A percentile compares a stretch with the other conserved stretches of the same genome.
Conservation (phyloP, 148 eudicot species). For the Camellia sinensis region DNA sequence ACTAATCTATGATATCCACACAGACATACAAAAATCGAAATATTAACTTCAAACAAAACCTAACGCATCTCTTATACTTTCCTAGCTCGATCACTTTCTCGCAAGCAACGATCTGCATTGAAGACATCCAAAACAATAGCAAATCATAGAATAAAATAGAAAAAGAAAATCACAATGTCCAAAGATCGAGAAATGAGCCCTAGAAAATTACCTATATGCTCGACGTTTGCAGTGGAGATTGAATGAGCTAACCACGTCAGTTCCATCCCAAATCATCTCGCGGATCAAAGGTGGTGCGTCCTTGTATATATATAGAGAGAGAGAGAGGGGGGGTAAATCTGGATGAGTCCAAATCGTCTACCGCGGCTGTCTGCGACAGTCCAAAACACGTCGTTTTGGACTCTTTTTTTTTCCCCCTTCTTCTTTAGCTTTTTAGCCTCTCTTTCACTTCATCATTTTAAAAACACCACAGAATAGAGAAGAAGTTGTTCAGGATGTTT, state of each 20-base stretch:
- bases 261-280: background rate
- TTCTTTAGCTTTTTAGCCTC: too few relatives aligned
- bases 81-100: background rate
- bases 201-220: background rate
- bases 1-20: background rate
- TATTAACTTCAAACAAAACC: background rate
- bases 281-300: background rate
- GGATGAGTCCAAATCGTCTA: too few relatives aligned
- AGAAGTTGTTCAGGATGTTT: too few relatives aligned
- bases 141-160: background rate
- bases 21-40: background rate
- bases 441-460: too few relatives aligned
- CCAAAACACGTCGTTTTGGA: too few relatives aligned
- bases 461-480: too few relatives aligned
- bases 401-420: too few relatives aligned
- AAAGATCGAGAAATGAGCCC: background rate
- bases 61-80: background rate
- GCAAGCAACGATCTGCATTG: background rate
- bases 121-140: background rate
- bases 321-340: background rate
- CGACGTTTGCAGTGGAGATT: conserved; percentile 4
- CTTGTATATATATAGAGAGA: background rate
- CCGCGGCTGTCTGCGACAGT: too few relatives aligned
- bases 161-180: background rate
- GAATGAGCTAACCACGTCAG: background rate